These are phyloP conservation scores for Debaryomyces robertsiae DNA, from an alignment of 1,139 yeast genomes.

Conservation along the genomic window DNA sequence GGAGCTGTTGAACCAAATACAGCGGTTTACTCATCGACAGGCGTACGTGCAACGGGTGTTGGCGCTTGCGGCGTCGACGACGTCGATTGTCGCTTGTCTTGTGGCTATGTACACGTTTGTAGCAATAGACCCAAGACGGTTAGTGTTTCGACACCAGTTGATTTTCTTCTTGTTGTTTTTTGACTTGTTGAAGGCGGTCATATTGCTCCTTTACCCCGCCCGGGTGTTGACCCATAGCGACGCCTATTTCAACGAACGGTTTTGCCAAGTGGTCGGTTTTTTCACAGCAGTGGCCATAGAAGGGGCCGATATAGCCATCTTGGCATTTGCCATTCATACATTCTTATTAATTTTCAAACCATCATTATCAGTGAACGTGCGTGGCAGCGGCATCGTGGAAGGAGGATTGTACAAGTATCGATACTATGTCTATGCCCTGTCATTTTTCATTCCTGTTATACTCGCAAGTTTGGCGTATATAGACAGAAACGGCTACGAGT, in stretches of 20 bases:
- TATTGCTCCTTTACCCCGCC: slow-evolving; percentile 71
- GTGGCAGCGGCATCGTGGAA: slow-evolving; percentile 48
- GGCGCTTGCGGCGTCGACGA: slow-evolving; percentile 59
- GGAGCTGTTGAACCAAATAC: slow-evolving; percentile 22
- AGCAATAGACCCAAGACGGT: slow-evolving; percentile 61
- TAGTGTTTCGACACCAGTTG: slow-evolving; percentile 71
- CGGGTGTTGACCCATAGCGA: slow-evolving; percentile 51
- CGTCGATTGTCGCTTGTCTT: slow-evolving; percentile 59
- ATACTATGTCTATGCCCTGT: slow-evolving; percentile 57
- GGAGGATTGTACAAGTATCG: slow-evolving; percentile 76
- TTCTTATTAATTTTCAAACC: slow-evolving; percentile 73
- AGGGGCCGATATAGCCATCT: slow-evolving; percentile 84
- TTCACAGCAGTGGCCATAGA: slow-evolving; percentile 81
- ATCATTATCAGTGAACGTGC: slow-evolving; percentile 44
- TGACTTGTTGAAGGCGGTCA: slow-evolving; percentile 74
- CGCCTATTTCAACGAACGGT: slow-evolving; percentile 53
- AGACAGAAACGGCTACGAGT: slow-evolving; percentile 52
- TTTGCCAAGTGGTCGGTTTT: slow-evolving; percentile 79
- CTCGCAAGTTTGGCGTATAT: slow-evolving; percentile 78
- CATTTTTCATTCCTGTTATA: slow-evolving; percentile 63
- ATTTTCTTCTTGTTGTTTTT: slow-evolving; percentile 65
- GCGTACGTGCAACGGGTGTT: slow-evolving; percentile 45
- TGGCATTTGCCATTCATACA: slow-evolving; percentile 82
- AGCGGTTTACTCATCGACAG: slow-evolving; percentile 28
- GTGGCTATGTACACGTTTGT: slow-evolving; percentile 54